Evolutionary conservation across 2,329 filamentous ascomycete genomes (phyloP).

Genomic region (Xylariaceae sp.): DNA sequence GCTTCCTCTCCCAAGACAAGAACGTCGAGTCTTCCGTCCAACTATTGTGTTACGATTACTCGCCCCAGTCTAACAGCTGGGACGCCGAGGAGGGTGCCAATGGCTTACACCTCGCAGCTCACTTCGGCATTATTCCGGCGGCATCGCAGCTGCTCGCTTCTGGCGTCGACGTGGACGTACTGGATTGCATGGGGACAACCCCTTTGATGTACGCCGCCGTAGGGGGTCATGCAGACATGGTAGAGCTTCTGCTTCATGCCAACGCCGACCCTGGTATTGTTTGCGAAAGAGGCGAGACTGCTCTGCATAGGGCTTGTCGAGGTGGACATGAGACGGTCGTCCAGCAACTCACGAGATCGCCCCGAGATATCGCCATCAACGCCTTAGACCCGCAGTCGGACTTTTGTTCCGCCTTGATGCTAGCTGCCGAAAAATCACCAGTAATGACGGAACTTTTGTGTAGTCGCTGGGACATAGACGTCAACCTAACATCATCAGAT

Average conservation of each 20-base stretch:
- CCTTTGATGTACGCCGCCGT: background rate
- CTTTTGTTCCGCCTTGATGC: background rate
- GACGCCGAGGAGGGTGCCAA: background rate
- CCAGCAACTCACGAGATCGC: background rate
- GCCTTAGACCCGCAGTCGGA: background rate
- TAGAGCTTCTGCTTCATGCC: background rate
- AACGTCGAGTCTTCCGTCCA: too few relatives aligned
- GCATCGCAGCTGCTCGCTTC: background rate
- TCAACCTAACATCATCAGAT: background rate
- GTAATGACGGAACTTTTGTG: background rate
- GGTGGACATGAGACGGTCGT: background rate
- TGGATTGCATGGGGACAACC: background rate
- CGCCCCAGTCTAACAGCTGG: too few relatives aligned
- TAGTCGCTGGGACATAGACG: background rate
- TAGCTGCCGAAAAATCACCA: background rate
- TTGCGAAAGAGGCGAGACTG: background rate
- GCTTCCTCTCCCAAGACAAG: too few relatives aligned
- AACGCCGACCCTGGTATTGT: background rate
- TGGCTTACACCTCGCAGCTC: background rate
- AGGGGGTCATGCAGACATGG: background rate
- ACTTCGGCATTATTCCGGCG: background rate
- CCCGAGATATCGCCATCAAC: background rate
- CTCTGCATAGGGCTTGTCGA: background rate
- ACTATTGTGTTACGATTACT: too few relatives aligned
- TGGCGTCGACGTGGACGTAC: background rate